A percentile compares a stretch with the other conserved stretches of the same genome.
Evolutionary conservation across 176 grass and related monocot species (phyloP).

Genomic region (Thinopyrum elongatum): DNA sequence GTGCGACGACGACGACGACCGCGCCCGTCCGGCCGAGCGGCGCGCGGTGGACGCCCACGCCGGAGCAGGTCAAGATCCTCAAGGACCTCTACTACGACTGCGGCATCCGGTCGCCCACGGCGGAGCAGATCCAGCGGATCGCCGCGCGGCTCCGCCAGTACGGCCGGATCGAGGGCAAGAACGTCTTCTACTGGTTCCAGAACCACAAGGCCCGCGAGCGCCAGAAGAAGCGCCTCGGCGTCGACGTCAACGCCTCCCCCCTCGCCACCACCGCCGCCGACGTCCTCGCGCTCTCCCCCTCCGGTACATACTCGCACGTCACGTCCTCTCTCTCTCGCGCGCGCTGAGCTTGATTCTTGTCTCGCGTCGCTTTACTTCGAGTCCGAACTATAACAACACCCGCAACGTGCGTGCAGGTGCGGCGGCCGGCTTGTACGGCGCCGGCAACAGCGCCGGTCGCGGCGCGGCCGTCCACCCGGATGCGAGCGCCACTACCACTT

Average conservation of each 20-base stretch:
- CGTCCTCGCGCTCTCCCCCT: constrained; percentile 27
- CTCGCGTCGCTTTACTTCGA: neutral
- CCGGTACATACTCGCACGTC: neutral
- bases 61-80: constrained; percentile 80
- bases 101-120: constrained; percentile 81
- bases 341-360: neutral
- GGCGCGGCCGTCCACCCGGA: neutral
- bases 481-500: neutral
- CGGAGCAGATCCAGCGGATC: constrained; percentile 96
- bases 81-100: constrained; percentile 87
- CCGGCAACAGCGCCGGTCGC: constrained; percentile 5
- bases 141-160: constrained; percentile 72
- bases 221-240: constrained; percentile 84
- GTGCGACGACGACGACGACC: neutral
- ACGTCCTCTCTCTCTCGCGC: neutral
- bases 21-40: constrained; percentile 51
- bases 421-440: constrained; percentile 3
- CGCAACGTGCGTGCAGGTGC: constrained; percentile 1
- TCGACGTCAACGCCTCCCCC: constrained; percentile 28
- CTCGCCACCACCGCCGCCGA: constrained; percentile 17
- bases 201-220: constrained; percentile 98
- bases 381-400: neutral
- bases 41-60: constrained; percentile 87
- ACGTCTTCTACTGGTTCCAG: constrained; percentile 99
- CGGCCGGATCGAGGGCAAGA: constrained; percentile 97